A percentile compares a stretch with the other conserved stretches of the same genome.
These are phyloP conservation scores for Solanum hybrid DNA, from an alignment of 305 asterid species.

Conservation along the genomic window DNA sequence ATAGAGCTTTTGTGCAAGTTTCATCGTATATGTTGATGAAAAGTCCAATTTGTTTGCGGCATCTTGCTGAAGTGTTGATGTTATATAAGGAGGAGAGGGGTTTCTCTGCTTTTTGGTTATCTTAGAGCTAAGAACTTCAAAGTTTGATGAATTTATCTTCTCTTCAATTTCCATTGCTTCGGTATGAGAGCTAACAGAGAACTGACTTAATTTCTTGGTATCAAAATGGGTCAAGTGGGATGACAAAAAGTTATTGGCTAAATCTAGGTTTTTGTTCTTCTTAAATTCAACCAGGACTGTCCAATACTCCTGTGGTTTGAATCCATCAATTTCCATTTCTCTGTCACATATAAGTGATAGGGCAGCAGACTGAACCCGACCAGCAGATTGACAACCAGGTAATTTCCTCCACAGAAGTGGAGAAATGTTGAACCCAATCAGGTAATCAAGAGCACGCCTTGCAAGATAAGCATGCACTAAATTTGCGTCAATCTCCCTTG, in stretches of 20 bases:
- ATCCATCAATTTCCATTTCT: constrained; percentile 75
- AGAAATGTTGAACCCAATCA: constrained; percentile 91
- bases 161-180: constrained; percentile 56
- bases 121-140: constrained; percentile 46
- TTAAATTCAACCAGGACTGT: constrained; percentile 48
- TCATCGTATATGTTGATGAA: constrained; percentile 65
- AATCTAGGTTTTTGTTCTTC: constrained; percentile 16
- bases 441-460: constrained; percentile 87
- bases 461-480: constrained; percentile 94
- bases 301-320: constrained; percentile 80
- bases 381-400: constrained; percentile 97
- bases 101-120: constrained; percentile 46
- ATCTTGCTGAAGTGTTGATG: constrained; percentile 93
- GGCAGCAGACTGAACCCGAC: constrained; percentile 95
- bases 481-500: constrained; percentile 61
- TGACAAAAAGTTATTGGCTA: constrained; percentile 24
- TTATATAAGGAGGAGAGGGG: constrained; percentile 72
- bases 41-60: constrained; percentile 80
- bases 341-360: constrained; percentile 77
- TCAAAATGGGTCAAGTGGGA: constrained; percentile 54
- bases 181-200: constrained; percentile 43
- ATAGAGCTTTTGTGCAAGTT: constrained; percentile 78
- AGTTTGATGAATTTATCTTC: constrained; percentile 38
- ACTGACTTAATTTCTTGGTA: constrained; percentile 42
- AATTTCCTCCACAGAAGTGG: constrained; percentile 90